These are phyloP conservation scores for Deinandra increscens DNA, from an alignment of 129 eudicot species.

Conservation along the genomic window DNA sequence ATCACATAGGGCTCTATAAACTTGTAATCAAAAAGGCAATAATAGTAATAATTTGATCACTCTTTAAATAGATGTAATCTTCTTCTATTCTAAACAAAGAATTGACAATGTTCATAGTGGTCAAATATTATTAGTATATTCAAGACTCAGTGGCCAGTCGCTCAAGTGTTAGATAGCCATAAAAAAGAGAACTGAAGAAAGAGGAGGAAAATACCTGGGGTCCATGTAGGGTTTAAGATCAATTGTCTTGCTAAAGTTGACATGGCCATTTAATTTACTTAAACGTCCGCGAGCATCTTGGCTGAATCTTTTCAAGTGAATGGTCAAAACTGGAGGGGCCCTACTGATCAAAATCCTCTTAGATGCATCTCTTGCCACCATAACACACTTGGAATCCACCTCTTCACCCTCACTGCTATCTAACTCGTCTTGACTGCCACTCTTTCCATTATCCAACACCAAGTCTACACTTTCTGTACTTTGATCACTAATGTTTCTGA, in stretches of 20 bases:
- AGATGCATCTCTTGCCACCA: conserved; percentile 87
- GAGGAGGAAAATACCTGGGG: conserved; percentile 54
- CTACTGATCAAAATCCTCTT: conserved; percentile 67
- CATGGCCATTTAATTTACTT: conserved; percentile 86
- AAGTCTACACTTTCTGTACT: conserved; percentile 28
- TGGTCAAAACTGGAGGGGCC: conserved; percentile 73
- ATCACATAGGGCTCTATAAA: neutral
- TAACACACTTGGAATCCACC: conserved; percentile 44
- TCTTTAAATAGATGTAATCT: neutral
- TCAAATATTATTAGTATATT: conserved; percentile 1
- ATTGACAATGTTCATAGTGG: neutral
- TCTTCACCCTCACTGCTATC: conserved; percentile 51
- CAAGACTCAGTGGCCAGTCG: neutral
- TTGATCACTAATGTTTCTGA: conserved; percentile 24
- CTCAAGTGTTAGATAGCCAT: neutral
- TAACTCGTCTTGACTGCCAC: conserved; percentile 37
- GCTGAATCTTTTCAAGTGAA: conserved; percentile 84
- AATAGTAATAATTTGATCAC: neutral
- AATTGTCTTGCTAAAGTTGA: conserved; percentile 58
- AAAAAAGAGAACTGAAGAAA: conserved; percentile 8
- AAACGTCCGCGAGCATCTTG: conserved; percentile 91
- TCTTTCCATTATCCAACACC: conserved; percentile 27
- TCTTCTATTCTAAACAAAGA: neutral
- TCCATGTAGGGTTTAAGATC: conserved; percentile 83
- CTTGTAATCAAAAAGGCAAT: neutral